Percentiles rank a stretch among this genome's conserved stretches.
These are phyloP conservation scores for Penicillium tannophilum DNA, from an alignment of 495 filamentous ascomycete genomes.

Conservation along the genomic window DNA sequence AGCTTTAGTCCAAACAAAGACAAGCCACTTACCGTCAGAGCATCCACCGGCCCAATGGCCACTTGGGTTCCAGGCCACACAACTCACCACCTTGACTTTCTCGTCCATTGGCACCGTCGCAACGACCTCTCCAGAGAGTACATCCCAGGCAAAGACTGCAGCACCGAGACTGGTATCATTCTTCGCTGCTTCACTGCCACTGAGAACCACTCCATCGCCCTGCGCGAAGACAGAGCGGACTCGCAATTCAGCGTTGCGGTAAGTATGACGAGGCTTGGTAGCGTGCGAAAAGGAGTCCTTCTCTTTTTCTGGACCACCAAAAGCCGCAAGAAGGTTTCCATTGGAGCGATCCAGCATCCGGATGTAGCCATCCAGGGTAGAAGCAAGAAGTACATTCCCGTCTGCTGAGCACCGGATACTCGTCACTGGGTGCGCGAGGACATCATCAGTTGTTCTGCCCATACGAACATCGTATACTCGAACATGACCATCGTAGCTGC, in stretches of 20 bases:
- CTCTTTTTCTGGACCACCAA: slow-evolving; percentile 49
- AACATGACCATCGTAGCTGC: slow-evolving; percentile 84
- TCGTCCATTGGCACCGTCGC: slow-evolving; percentile 59
- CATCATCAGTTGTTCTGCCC: slow-evolving; percentile 74
- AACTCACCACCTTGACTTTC: slow-evolving; percentile 59
- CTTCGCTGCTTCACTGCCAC: slow-evolving; percentile 70
- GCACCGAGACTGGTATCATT: slow-evolving; percentile 55
- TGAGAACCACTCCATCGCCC: slow-evolving; percentile 75
- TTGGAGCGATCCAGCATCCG: slow-evolving; percentile 78
- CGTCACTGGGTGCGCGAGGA: slow-evolving; percentile 59
- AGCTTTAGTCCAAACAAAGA: background rate
- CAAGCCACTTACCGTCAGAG: slow-evolving; percentile 53
- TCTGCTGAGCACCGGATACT: slow-evolving; percentile 69
- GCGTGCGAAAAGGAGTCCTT: slow-evolving; percentile 17
- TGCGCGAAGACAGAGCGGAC: slow-evolving; percentile 72
- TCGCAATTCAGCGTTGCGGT: slow-evolving; percentile 69
- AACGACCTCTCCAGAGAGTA: slow-evolving; percentile 72
- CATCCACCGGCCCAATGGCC: slow-evolving; percentile 68
- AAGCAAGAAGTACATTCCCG: slow-evolving; percentile 73
- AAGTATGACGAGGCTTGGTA: slow-evolving; percentile 23
- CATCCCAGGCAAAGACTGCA: slow-evolving; percentile 81
- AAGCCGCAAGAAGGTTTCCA: slow-evolving; percentile 74
- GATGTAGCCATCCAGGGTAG: slow-evolving; percentile 72
- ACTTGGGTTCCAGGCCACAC: slow-evolving; percentile 72
- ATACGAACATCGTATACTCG: slow-evolving; percentile 86